Evolutionary conservation across 495 filamentous ascomycete species (phyloP).

Genomic region (Parathielavia hyrcaniae): DNA sequence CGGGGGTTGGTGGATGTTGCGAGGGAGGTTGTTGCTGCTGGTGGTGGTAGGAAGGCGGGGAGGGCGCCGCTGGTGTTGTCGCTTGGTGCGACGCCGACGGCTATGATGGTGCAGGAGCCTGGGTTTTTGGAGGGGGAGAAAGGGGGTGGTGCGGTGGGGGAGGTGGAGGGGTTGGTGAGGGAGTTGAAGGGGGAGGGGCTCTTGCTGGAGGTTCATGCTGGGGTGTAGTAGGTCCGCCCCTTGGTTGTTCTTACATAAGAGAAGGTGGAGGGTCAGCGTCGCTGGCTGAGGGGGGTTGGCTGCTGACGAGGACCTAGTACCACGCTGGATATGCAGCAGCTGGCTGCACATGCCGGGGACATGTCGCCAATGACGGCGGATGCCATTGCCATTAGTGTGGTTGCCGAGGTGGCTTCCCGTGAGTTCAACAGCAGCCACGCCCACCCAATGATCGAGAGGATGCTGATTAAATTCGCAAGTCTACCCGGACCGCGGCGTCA

Average conservation of each 20-base stretch:
- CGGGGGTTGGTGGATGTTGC: constrained; percentile 49
- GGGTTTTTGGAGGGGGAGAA: constrained; percentile 16
- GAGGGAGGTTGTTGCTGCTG: constrained; percentile 19
- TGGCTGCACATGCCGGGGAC: constrained; percentile 60
- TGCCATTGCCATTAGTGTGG: constrained; percentile 61
- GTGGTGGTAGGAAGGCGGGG: constrained; percentile 17
- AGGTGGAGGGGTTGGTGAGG: constrained; percentile 14
- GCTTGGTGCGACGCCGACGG: constrained; percentile 78
- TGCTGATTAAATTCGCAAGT: constrained; percentile 25
- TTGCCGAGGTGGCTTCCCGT: constrained; percentile 57
- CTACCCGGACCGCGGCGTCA: constrained; percentile 53
- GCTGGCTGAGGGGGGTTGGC: no score
- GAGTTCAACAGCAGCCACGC: neutral
- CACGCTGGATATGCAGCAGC: constrained; percentile 73
- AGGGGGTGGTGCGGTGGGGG: neutral
- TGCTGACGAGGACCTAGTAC: constrained; percentile 52
- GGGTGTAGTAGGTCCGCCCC: constrained; percentile 29
- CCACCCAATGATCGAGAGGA: neutral
- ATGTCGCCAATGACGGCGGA: constrained; percentile 35
- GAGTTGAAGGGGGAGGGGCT: constrained; percentile 19
- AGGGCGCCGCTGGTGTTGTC: constrained; percentile 50
- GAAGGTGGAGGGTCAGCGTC: neutral
- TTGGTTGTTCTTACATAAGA: neutral
- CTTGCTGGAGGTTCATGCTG: constrained; percentile 33
- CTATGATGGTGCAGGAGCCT: constrained; percentile 48